Percentiles rank a stretch among this genome's conserved stretches.
Evolutionary conservation across 306 rosid species (phyloP).

Genomic region (Coriaria nepalensis): DNA sequence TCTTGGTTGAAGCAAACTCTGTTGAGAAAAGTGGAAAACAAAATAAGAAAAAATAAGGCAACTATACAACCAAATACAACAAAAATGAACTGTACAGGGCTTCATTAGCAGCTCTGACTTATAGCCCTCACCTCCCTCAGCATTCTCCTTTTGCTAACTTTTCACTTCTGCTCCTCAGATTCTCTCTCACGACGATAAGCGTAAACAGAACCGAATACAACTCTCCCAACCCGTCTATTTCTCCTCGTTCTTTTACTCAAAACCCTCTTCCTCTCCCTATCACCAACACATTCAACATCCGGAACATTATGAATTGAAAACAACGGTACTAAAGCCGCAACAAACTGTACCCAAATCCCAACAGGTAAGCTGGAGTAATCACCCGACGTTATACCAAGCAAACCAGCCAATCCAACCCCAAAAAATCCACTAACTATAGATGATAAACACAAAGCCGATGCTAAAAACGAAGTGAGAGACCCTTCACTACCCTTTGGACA

Average conservation of each 20-base stretch:
- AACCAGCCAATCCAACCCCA: slow-evolving; percentile 68
- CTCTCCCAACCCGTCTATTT: slow-evolving; percentile 68
- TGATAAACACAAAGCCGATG: slow-evolving; percentile 56
- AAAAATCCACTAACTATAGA: slow-evolving; percentile 56
- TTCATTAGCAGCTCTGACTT: no score
- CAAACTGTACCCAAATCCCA: slow-evolving; percentile 51
- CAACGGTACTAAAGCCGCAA: slow-evolving; percentile 57
- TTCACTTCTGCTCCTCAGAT: slow-evolving; percentile 36
- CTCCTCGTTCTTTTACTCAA: slow-evolving; percentile 45
- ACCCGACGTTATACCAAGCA: slow-evolving; percentile 45
- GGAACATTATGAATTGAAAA: slow-evolving; percentile 45
- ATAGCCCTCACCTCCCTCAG: no score
- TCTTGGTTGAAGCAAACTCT: no score
- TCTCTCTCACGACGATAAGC: slow-evolving; percentile 57
- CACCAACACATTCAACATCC: slow-evolving; percentile 17
- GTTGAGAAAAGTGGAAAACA: no score
- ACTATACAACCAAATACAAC: no score
- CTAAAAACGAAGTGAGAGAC: slow-evolving; percentile 74
- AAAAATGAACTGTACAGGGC: no score
- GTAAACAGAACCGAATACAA: slow-evolving; percentile 26
- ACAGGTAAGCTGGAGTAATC: slow-evolving; percentile 52
- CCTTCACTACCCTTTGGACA: slow-evolving; percentile 89
- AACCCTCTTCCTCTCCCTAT: slow-evolving; percentile 33
- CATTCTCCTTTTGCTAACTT: background rate
- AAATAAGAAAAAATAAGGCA: no score